Base-by-base conservation (phyloP, 1,284 basidiomycete genomes). In the Afroboletus lepidellus region DNA sequence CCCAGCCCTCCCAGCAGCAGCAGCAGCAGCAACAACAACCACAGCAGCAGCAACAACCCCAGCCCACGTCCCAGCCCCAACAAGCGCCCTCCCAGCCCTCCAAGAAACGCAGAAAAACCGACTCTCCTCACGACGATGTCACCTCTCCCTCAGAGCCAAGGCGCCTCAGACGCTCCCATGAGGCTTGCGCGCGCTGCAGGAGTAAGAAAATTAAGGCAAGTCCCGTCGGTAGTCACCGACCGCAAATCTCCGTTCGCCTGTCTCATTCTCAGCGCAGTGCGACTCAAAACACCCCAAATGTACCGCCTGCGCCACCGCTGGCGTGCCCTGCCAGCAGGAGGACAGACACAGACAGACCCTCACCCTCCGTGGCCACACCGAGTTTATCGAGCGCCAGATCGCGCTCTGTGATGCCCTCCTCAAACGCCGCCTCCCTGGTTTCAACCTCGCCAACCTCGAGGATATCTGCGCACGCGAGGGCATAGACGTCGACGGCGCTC, bases 171-270 rank as follows among this genome's bases (percentile, higher is more conserved):
- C 83, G 90, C 64, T 90, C 88, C 62, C 89, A 92, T 75, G 90
- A 92, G 73, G 89, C 89, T 57, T 92, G 89, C 77, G 84, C 88
- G 59, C 81, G 90, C 68, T 92, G 90, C 78, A 86, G 90, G 79
- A 87, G 84, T 74, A 91, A 92, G 81, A 90, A 91, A 85, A 92
- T 90, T 74, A 92, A 92, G 87, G 90, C 85, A 87, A 84, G 86
- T 87, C 78, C 83, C 82, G 84, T 79, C 87, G 86, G 87, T 79
- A 78, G 78, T 80, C 78, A 81, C 85, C 85, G 84, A 83, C 85
- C 83, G 84, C 83, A 87, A 86, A 78, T 84, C 79, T 85, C 86
- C 81, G 73, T 67, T 67, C 64, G 59, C 61, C 61, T 66, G 59
- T 62, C 56, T 61, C 42, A 66, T 66, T 67, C 60, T 56, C 55